Base-by-base conservation (phyloP, 805 yeast species). In the Maudiozyma saulgeensis region DNA sequence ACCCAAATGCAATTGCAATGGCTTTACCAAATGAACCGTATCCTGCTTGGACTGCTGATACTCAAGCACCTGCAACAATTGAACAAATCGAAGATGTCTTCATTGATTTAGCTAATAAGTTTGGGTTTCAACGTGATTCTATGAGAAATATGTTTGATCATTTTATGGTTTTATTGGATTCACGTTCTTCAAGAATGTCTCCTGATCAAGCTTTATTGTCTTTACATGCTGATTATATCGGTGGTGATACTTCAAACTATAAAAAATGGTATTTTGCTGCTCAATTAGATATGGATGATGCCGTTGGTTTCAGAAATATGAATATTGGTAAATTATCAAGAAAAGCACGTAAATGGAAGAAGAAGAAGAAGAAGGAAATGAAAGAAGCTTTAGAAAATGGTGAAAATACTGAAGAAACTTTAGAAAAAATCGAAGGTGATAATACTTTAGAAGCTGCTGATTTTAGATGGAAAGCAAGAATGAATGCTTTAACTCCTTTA, bases 21-120 rank as follows among this genome's bases (percentile, higher is more conserved):
- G 83, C 87, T 66, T 59, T 84, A 71, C 76, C 95, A 59, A 80
- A 89, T 43, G 93, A 93, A 68, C 99, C 99, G 34, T 93, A 91
- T 68, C 99, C 99, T 42, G 98, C 99, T 46, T 93, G 99, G 99
- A 87, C 96, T 25, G 95, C 95, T 44, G 98, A 93, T 69, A 90
- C 85, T 50, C 91, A 85, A 67, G 88, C 91, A 25, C 95, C 95
- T 12, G 83, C 84, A 50, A 75, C 87, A 45, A 77, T 86, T 49
- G 93, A 86, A 68, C 91, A 86, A 66, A 83, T 86, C 64, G 95
- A 86, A 71, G 95, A 86, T 71, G 80, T 85, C 38, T 86, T 86
- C 64, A 86, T 86, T 62, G 93, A 86, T 67, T 73, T 86, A 66
- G 74, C 91, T 41, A 85, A 85, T 70, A 82, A 81, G 68, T 85